Conservation (phyloP, 1,284 basidiomycete species). For the Farysia itapuensis region DNA sequence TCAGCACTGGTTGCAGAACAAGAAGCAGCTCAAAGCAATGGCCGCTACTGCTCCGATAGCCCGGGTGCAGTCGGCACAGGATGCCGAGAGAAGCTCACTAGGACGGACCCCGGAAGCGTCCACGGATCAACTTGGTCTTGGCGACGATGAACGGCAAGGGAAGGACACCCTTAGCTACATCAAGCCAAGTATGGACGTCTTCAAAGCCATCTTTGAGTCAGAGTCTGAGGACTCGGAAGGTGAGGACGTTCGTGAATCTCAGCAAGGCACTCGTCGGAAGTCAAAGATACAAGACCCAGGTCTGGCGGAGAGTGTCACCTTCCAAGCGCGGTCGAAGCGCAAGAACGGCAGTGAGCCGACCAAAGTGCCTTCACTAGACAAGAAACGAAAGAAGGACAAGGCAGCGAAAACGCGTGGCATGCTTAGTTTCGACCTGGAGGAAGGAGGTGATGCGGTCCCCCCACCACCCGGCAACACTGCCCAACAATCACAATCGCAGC, state of each 20-base stretch:
- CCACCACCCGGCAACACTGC: neutral
- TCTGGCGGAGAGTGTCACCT: slow-evolving; percentile 5
- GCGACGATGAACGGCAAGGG: slow-evolving; percentile 84
- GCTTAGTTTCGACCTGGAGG: slow-evolving; percentile 57
- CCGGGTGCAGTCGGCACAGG: too few relatives aligned
- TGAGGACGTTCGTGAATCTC: slow-evolving; percentile 66
- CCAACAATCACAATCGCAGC: too few relatives aligned
- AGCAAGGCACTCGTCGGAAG: neutral
- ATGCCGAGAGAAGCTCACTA: too few relatives aligned
- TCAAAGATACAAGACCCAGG: slow-evolving; percentile 20
- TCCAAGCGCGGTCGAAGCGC: slow-evolving; percentile 14
- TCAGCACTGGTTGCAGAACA: slow-evolving; percentile 32
- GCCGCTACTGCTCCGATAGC: too few relatives aligned
- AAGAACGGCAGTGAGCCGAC: neutral
- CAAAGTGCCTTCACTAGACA: slow-evolving; percentile 84
- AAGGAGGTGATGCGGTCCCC: neutral
- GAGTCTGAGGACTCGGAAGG: slow-evolving; percentile 81
- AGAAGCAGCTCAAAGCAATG: slow-evolving; percentile 11
- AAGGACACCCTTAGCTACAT: slow-evolving; percentile 81
- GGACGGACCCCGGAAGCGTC: neutral
- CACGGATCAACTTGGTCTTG: slow-evolving; percentile 61
- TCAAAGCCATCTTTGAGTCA: slow-evolving; percentile 69
- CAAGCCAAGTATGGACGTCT: slow-evolving; percentile 84
- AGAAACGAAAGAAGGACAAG: slow-evolving; percentile 41
- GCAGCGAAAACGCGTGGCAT: slow-evolving; percentile 2